Evolutionary conservation across 345 rosid species (phyloP).

Genomic region (Citrus maxima): DNA sequence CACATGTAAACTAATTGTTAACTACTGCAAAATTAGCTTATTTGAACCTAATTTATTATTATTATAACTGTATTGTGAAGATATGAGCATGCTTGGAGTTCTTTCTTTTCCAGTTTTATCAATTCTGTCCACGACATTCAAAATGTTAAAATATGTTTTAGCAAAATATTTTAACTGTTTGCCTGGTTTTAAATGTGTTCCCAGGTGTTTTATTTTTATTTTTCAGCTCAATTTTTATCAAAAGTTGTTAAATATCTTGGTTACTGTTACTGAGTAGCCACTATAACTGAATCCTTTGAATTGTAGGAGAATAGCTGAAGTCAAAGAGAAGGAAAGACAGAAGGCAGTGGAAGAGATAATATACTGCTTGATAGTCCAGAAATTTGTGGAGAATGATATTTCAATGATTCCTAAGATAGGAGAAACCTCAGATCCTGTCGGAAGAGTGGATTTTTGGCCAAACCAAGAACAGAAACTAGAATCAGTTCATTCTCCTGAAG

Average conservation of each 20-base stretch:
- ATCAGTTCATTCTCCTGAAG: slow-evolving; percentile 88
- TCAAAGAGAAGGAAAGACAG: slow-evolving; percentile 67
- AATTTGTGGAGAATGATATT: slow-evolving; percentile 59
- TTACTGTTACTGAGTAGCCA: neutral
- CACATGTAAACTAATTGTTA: neutral
- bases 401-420: slow-evolving; percentile 74
- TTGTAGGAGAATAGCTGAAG: slow-evolving; percentile 83
- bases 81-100: neutral
- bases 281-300: slow-evolving; percentile 4
- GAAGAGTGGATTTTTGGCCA: slow-evolving; percentile 90
- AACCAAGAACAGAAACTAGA: slow-evolving; percentile 84
- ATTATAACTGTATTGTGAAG: neutral
- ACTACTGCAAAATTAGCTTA: neutral
- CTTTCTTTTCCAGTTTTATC: neutral
- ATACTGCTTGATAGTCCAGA: slow-evolving; percentile 79
- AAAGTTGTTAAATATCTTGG: neutral
- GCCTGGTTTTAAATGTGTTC: neutral
- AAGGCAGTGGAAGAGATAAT: slow-evolving; percentile 74
- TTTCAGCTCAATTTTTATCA: neutral
- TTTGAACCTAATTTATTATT: neutral
- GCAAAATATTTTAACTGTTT: neutral
- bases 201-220: neutral
- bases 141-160: neutral
- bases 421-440: slow-evolving; percentile 65
- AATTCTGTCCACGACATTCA: neutral